Evolutionary conservation across 2,329 filamentous ascomycete genomes (phyloP), one percentile per base, ranked within the genome.

Genomic region (Pyrenochaeta sp.): DNA sequence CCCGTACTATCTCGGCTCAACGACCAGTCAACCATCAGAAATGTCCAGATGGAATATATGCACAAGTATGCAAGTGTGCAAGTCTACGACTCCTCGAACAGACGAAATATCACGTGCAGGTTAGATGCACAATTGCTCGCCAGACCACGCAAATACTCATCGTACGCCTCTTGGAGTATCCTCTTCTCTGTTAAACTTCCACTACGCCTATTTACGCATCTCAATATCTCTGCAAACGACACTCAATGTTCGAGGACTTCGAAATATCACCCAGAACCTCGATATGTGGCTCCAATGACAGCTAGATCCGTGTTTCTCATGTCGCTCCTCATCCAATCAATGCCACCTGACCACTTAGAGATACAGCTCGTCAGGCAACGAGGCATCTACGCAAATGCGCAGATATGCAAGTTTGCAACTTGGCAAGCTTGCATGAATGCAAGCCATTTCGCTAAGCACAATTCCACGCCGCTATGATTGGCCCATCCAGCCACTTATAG

Each of bases 361-460:
- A 24, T 5, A 19, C 12, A 32, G 1, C 1, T 25, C 4, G 34
- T 50, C 19, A 59, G 53, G 52, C 50, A 50, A 5, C 37, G 24
- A 60, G 56, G 45, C 46, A 59, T 52, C 36, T 59, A 34, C 12
- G 39, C 47, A 64, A 57, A 5, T 58, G 30, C 22, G 53, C 54
- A 64, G 48, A 37, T 57, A 45, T 34, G 53, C 55, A 57, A 37
- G 37, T 59, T 39, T 6, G 36, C 32, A 50, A 42, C 4, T 52
- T 25, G 8, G 25, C 44, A 63, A 56, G 42, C 27, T 15, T 12
- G 56, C 45, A 57, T 40, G 30, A 13, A 28, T 60, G 56, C 52
- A 65, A 61, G 57, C 62, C 57, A 57, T 27, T 39, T 49, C 34
- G 9, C 30, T 53, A 55, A 43, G n/a, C 28, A n/a, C 2, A 15